Percentiles rank a stretch among this genome's conserved stretches.
These are phyloP conservation scores for Aaosphaeria arxii DNA, from an alignment of 2,329 filamentous ascomycete species.

Conservation along the genomic window DNA sequence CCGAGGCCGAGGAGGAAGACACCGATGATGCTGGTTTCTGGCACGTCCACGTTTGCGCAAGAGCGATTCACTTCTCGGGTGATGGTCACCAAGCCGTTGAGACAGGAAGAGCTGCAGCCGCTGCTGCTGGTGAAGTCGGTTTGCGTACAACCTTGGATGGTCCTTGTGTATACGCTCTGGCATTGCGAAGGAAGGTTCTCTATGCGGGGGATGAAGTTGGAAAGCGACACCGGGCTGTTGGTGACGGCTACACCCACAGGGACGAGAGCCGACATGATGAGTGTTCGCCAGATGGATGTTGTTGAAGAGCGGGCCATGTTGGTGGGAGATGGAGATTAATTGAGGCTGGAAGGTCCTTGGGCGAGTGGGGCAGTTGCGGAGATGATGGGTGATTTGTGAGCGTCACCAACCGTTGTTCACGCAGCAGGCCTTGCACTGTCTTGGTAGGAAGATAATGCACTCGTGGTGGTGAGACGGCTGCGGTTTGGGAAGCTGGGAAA, in stretches of 20 bases:
- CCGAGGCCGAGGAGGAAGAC: constrained; percentile 42
- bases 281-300: neutral
- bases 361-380: neutral
- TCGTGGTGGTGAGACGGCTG: constrained; percentile 19
- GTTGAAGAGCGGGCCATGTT: constrained; percentile 5
- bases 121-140: constrained; percentile 35
- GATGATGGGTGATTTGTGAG: neutral
- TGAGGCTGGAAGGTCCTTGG: neutral
- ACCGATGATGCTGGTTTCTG: constrained; percentile 40
- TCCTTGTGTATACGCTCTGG: constrained; percentile 38
- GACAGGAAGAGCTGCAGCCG: constrained; percentile 35
- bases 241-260: constrained; percentile 18
- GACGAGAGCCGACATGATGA: constrained; percentile 17
- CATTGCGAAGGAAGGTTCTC: constrained; percentile 39
- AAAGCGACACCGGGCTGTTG: constrained; percentile 39
- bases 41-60: constrained; percentile 35
- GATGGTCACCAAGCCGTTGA: constrained; percentile 39
- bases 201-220: constrained; percentile 44
- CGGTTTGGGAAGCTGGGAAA: constrained; percentile 7
- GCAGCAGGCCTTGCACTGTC: neutral
- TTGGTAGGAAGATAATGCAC: too few relatives aligned
- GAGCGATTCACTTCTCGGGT: constrained; percentile 25
- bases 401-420: neutral
- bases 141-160: constrained; percentile 39
- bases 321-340: neutral